Evolutionary conservation across 2,329 filamentous ascomycete genomes (phyloP), one percentile per base, ranked within the genome.

Genomic region (Cladosporium velox): DNA sequence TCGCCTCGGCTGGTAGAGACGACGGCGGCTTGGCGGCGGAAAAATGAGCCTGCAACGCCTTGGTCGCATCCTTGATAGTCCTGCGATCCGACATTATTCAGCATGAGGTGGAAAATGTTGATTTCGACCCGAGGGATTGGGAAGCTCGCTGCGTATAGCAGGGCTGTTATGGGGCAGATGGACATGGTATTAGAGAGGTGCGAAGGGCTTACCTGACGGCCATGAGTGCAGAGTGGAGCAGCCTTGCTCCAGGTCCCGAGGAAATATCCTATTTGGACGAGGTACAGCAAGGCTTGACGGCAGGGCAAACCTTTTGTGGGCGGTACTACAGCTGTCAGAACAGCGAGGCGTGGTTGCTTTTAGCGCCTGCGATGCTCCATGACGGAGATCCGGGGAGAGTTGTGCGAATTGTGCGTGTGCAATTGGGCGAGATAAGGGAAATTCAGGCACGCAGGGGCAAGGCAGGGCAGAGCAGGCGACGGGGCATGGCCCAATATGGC

Each of bases 1-100:
- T 71, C 44, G 66, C 70, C 49, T 90, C 86, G 70, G 89, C 84
- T 57, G 91, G 89, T 1, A 93, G 84, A 10, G 90, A 90, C 24
- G 77, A 78, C 12, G 79, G 75, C 35, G 77, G 72, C 21, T 78
- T 76, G 64, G 79, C 70, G 24, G 76, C 75, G 52, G 79, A 73
- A 69, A 85, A 82, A 67, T 79, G 76, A 64, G 72, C 71, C 61
- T 79, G 81, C 55, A 85, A 76, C 26, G 78, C 78, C 72, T 79
- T 82, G 70, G 82, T 76, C 66, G 80, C 78, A 70, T 84, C 82
- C 74, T 80, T 82, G 70, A 85, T 79, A 32, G 80, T 79, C 66
- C 82, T 84, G 63, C 34, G 21, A 15, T 52, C 55, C 38, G 55
- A 24, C 44, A 21, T 60, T 34, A 21, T 60, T 65, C n/a, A 65